A percentile compares a stretch with the other conserved stretches of the same genome.
These are phyloP conservation scores for Prasinococcaceae sp. DNA, from an alignment of 139 green algal species.

Conservation along the genomic window DNA sequence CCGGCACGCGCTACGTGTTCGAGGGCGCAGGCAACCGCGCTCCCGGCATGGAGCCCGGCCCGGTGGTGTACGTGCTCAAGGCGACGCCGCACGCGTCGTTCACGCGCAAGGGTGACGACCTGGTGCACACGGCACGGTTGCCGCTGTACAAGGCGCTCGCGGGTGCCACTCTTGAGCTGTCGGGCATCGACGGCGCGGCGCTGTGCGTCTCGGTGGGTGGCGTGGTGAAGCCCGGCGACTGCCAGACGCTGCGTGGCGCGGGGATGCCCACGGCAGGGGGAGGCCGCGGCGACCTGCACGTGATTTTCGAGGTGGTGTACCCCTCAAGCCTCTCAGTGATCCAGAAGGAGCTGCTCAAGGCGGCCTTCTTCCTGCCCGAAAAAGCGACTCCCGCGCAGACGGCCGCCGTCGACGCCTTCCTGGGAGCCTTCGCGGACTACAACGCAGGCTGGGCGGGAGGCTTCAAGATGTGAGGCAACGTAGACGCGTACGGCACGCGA, in stretches of 20 bases:
- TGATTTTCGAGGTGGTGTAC: slow-evolving; percentile 54
- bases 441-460: not conserved
- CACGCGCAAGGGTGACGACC: slow-evolving; percentile 32
- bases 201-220: slow-evolving; percentile 38
- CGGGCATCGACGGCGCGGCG: slow-evolving; percentile 44
- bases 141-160: slow-evolving; percentile 49
- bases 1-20: slow-evolving; percentile 58
- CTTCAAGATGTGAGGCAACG: not conserved
- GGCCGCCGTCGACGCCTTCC: not conserved
- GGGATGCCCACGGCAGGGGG: slow-evolving; percentile 19
- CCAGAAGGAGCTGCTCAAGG: slow-evolving; percentile 49
- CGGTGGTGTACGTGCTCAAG: slow-evolving; percentile 49
- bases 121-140: slow-evolving; percentile 46
- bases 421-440: not conserved
- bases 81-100: slow-evolving; percentile 39
- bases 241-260: slow-evolving; percentile 26
- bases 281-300: slow-evolving; percentile 34
- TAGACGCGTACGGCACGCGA: too few relatives aligned
- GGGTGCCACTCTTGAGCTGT: slow-evolving; percentile 33
- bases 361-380: slow-evolving; percentile 47
- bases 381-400: slow-evolving; percentile 26
- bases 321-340: slow-evolving; percentile 39
- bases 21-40: slow-evolving; percentile 49
- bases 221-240: slow-evolving; percentile 42
- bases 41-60: slow-evolving; percentile 35